Base-by-base conservation (phyloP, 371 early-diverging fungal genomes). In the Dichotomocladium elegans region DNA sequence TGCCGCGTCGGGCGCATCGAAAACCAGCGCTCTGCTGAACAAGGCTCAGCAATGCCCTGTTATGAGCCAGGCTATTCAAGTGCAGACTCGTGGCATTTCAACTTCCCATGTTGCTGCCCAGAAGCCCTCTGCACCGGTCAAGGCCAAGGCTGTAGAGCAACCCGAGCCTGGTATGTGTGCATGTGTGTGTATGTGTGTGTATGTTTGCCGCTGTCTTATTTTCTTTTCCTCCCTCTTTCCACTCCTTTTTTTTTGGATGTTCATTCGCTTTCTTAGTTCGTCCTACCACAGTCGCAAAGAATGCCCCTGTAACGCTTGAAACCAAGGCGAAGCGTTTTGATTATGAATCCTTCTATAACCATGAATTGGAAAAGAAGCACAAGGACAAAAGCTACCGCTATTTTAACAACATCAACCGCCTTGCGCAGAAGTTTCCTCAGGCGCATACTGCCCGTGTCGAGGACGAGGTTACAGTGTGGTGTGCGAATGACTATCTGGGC, bases 341-440 rank as follows among this genome's bases (percentile, higher is more conserved):
- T 71, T 98, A 98, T 71, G 96, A 96, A 67, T 64, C 70, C 42
- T 80, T 88, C 59, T 96, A 93, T 69, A 71, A 82, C 53, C 64
- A 67, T 22, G 89, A 94, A 77, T 67, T 98, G 43, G 90, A 94
- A 25, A 92, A 92, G 83, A 98, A 98, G 77, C 94, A 93, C 66
- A 74, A 85, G 60, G 98, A 98, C 84, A 91, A 93, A 82, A 86
- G 86, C 63, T 98, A 98, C 79, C 90, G 99, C 59, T 96, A 94
- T 75, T 97, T 98, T 70, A 97, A 98, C 88, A 96, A 96, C 83
- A 96, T 98, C 82, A 98, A 96, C 73, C 92, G 98, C 27, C 77
- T 98, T 25, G 98, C 98, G 3, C 74, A 88, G 69, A 74, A 85
- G 58, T 97, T 86, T 68, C 98, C 98, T 41, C 82, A 77, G 48